Percentiles rank a stretch among this genome's conserved stretches.
Conservation (phyloP, 495 filamentous ascomycete genomes). For the Aspergillus sparsus region DNA sequence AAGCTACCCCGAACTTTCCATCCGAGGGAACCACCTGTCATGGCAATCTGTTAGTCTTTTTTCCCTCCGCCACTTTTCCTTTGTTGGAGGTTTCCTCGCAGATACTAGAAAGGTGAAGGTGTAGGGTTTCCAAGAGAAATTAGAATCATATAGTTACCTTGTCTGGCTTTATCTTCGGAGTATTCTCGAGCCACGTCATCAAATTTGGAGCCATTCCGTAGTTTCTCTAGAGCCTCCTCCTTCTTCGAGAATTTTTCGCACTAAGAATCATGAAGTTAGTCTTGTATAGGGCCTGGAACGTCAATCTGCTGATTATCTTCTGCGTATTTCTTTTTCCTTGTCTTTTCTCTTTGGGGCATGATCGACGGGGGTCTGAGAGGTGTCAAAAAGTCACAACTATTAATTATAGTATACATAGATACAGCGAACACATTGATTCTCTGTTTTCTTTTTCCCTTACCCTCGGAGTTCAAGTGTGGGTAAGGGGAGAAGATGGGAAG, state of each 20-base stretch:
- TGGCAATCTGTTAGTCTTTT: too few relatives aligned
- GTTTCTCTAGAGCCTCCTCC: constrained; percentile 80
- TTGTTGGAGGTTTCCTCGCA: too few relatives aligned
- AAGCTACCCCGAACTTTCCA: constrained; percentile 79
- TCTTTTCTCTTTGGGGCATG: neutral
- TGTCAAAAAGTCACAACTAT: neutral
- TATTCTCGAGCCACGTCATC: constrained; percentile 85
- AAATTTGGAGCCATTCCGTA: constrained; percentile 77
- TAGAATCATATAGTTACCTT: constrained; percentile 53
- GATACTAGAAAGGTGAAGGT: neutral
- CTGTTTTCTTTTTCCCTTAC: too few relatives aligned
- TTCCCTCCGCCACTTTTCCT: too few relatives aligned
- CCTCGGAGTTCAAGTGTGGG: too few relatives aligned
- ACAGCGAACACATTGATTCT: too few relatives aligned
- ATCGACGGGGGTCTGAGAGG: neutral
- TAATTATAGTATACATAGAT: too few relatives aligned
- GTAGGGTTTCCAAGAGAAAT: neutral
- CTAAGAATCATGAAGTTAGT: constrained; percentile 34
- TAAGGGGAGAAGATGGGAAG: neutral
- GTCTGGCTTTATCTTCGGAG: constrained; percentile 85
- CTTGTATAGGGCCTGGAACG: too few relatives aligned
- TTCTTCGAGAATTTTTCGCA: constrained; percentile 88
- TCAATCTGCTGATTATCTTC: neutral
- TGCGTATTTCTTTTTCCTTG: neutral
- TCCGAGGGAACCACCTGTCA: constrained; percentile 73